A percentile compares a stretch with the other conserved stretches of the same genome.
Evolutionary conservation across 2,329 filamentous ascomycete species (phyloP).

Genomic region (Chaetomium globosum): DNA sequence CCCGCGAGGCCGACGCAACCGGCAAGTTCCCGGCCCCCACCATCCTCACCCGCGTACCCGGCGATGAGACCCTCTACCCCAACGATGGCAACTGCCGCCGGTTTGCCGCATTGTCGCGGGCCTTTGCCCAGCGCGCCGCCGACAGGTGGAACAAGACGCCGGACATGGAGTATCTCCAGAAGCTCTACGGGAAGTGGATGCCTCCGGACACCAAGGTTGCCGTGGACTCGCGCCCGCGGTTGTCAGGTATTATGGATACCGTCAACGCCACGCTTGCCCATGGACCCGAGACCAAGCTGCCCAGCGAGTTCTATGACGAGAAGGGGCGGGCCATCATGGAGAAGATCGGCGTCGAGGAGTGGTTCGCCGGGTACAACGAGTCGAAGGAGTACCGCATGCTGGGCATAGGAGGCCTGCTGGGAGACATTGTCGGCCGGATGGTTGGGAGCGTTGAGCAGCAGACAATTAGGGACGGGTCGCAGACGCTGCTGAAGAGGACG

Average conservation of each 20-base stretch:
- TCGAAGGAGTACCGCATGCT: slow-evolving; percentile 83
- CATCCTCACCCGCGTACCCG: slow-evolving; percentile 65
- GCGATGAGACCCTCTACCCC: slow-evolving; percentile 78
- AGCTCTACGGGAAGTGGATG: slow-evolving; percentile 82
- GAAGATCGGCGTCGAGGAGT: slow-evolving; percentile 84
- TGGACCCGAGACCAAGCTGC: slow-evolving; percentile 75
- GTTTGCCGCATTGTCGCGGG: slow-evolving; percentile 68
- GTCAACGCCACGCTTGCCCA: slow-evolving; percentile 88
- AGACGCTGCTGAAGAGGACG: slow-evolving; percentile 49
- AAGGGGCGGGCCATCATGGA: slow-evolving; percentile 69
- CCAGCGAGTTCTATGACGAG: slow-evolving; percentile 82
- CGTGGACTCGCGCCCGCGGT: slow-evolving; percentile 79
- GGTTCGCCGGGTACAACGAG: slow-evolving; percentile 86
- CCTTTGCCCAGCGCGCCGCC: slow-evolving; percentile 72
- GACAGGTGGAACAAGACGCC: slow-evolving; percentile 73
- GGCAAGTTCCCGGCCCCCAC: slow-evolving; percentile 60
- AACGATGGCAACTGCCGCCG: slow-evolving; percentile 75
- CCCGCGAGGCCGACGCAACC: slow-evolving; percentile 40
- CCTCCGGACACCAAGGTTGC: slow-evolving; percentile 70
- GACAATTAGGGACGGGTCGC: slow-evolving; percentile 54
- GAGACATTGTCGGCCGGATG: slow-evolving; percentile 79
- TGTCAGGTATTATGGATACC: slow-evolving; percentile 92
- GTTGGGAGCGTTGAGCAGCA: slow-evolving; percentile 63
- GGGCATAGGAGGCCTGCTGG: slow-evolving; percentile 82
- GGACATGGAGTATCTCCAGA: slow-evolving; percentile 83